Base-by-base conservation (phyloP, 2,329 filamentous ascomycete species). In the Cryphonectria nitschkei region DNA sequence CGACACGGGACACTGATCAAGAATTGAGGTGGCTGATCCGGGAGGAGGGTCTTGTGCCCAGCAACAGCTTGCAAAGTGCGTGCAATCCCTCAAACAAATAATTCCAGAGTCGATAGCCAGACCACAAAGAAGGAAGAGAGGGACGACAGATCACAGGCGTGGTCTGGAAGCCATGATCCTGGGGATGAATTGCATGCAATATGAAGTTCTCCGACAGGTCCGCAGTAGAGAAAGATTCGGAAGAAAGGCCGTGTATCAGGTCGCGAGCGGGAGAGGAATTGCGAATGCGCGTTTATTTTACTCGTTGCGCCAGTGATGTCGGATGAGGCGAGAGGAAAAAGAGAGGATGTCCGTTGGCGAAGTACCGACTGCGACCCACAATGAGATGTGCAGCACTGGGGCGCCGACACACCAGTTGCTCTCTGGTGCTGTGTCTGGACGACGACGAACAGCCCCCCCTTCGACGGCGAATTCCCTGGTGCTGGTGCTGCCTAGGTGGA, bases 91-190 rank as follows among this genome's bases (percentile, higher is more conserved):
- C 61, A 46, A 11, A 46, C 22, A 50, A 50, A 22, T 11, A n/a
- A 7, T 9, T n/a, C 19, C 19, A 22, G 22, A 50, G 46, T n/a
- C 22, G 46, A 50, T 50, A 13, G 46, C 46, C 39, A 52, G 68
- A 58, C 65, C 70, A 70, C 65, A 62, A 34, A 43, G 37, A n/a
- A 62, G 34, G 32, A 41, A 60, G 46, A 50, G 22, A n/a, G 46
- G 46, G 7, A 50, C 46, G 46, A 65, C 64, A 67, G 70, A 63
- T 72, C 70, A 72, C 52, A 72, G 70, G 65, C 61, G 65, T 68
- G 65, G 65, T 68, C 67, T 70, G 60, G 65, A 69, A 50, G 70
- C 70, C 70, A 72, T 72, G 70, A 54, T 70, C 46, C 56, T 50
- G 63, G n/a, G 46, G 43, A 3, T 11, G 64, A 16, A 19, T 14